Evolutionary conservation across 148 eudicot species (phyloP).

Genomic region (Chenopodium quinoa): DNA sequence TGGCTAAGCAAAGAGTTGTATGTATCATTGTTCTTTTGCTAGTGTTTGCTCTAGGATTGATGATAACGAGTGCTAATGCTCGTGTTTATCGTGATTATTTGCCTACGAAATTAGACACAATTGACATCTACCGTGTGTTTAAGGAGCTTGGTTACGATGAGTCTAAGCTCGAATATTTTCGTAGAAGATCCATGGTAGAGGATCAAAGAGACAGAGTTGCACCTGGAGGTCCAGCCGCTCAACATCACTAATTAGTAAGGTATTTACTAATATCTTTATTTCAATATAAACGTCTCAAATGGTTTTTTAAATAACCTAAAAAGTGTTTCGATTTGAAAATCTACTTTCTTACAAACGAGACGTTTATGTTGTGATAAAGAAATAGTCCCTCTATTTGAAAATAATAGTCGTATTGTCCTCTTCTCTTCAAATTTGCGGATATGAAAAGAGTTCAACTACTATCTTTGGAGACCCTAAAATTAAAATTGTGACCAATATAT

Average conservation of each 20-base stretch:
- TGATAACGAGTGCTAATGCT: slow-evolving; percentile 13
- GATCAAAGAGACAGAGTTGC: slow-evolving; percentile 18
- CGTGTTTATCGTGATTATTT: slow-evolving; percentile 17
- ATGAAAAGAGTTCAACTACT: neutral
- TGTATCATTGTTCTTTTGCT: slow-evolving; percentile 3
- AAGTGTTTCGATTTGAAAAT: neutral
- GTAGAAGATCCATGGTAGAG: slow-evolving; percentile 27
- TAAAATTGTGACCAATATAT: neutral
- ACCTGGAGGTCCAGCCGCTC: slow-evolving; percentile 35
- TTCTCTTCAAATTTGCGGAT: neutral
- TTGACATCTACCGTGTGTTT: slow-evolving; percentile 12
- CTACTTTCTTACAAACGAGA: neutral
- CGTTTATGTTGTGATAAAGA: neutral
- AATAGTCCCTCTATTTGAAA: neutral
- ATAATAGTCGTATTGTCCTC: neutral
- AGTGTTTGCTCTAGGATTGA: neutral
- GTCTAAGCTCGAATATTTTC: slow-evolving; percentile 24
- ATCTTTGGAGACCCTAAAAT: too few species aligned
- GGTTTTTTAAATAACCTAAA: neutral
- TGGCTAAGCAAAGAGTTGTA: slow-evolving; percentile 19
- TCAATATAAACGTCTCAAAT: neutral
- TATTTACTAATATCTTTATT: neutral
- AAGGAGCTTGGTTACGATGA: slow-evolving; percentile 30
- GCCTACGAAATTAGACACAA: neutral
- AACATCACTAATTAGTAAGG: slow-evolving; percentile 25